Base-by-base conservation (phyloP, 2,329 filamentous ascomycete species). In the Hypoxylon sp. region DNA sequence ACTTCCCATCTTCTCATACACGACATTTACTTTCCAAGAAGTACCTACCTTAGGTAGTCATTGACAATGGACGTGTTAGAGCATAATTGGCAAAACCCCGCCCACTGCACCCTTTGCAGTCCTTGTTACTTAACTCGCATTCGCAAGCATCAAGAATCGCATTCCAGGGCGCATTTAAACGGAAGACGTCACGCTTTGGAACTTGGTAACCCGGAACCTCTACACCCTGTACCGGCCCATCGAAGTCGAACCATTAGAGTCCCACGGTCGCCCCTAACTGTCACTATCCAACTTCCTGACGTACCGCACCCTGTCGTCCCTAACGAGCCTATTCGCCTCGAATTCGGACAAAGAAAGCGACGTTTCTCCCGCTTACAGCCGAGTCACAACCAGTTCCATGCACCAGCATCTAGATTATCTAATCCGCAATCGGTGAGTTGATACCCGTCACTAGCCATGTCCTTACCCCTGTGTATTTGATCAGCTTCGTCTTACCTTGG, bases 271-370 rank as follows among this genome's bases (percentile, higher is more conserved):
- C 61, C 42, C 1, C 51, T 46, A 60, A 33, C 63, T 19, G 69
- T 71, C 6, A 62, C 63, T 11, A 59, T 71, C 24, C 60, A 67
- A 26, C 26, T 71, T 22, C 66, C 66, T 3, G 17, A 50, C 11
- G 24, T 50, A 1, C 26, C 17, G 5, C 19, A 24, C 8, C 63
- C 63, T 31, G 63, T 70, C 26, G 14, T 33, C 8, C 63, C 66
- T 14, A 14, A 33, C 31, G 42, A 65, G 13, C 26, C 58, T 1
- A 8, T 33, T n/a, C 50, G 11, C 24, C 50, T 47, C 42, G 26
- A 26, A 39, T 48, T 11, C 10, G 17, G 51, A 48, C 33, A 35
- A 11, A 52, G 54, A 33, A 70, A 68, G 52, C 65, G 68, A 54
- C 48, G 13, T 17, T 56, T 19, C 47, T 24, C 14, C 3, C 47